Evolutionary conservation across 192 early-diverging fungal genomes (phyloP).

Genomic region (Chytriomyces confervae): DNA sequence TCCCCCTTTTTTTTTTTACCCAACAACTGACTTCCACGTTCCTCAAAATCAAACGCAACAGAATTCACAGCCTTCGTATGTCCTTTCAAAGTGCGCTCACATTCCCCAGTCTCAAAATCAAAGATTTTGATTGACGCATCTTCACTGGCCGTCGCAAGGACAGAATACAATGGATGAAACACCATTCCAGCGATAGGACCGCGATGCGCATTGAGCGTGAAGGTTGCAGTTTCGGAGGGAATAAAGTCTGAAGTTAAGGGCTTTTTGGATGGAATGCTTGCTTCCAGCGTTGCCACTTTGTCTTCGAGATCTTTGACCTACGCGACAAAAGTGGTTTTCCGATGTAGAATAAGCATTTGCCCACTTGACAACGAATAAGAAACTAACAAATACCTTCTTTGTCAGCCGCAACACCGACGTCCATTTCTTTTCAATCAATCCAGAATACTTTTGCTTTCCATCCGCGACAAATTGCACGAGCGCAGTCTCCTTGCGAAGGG

Average conservation of each 20-base stretch:
- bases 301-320: slow-evolving; percentile 72
- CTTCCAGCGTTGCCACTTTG: slow-evolving; percentile 70
- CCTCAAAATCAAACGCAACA: slow-evolving; percentile 55
- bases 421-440: slow-evolving; percentile 92
- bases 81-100: slow-evolving; percentile 91
- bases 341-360: not conserved
- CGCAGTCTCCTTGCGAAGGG: slow-evolving; percentile 73
- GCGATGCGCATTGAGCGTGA: slow-evolving; percentile 78
- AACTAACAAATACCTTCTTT: slow-evolving; percentile 65
- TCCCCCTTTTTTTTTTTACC: slow-evolving; percentile 69
- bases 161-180: slow-evolving; percentile 85
- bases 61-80: slow-evolving; percentile 96
- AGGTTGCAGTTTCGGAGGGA: slow-evolving; percentile 9
- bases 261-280: slow-evolving; percentile 45
- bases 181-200: slow-evolving; percentile 78
- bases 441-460: slow-evolving; percentile 79
- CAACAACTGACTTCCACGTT: slow-evolving; percentile 78
- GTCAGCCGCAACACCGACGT: slow-evolving; percentile 91
- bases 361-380: not conserved
- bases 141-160: slow-evolving; percentile 87
- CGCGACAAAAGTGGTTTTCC: not conserved
- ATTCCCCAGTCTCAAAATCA: slow-evolving; percentile 93
- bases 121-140: slow-evolving; percentile 92
- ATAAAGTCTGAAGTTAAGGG: slow-evolving; percentile 11
- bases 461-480: slow-evolving; percentile 65